Percentiles rank a stretch among this genome's conserved stretches.
Conservation (phyloP, 257 asterid genomes). For the Lantana camara region DNA sequence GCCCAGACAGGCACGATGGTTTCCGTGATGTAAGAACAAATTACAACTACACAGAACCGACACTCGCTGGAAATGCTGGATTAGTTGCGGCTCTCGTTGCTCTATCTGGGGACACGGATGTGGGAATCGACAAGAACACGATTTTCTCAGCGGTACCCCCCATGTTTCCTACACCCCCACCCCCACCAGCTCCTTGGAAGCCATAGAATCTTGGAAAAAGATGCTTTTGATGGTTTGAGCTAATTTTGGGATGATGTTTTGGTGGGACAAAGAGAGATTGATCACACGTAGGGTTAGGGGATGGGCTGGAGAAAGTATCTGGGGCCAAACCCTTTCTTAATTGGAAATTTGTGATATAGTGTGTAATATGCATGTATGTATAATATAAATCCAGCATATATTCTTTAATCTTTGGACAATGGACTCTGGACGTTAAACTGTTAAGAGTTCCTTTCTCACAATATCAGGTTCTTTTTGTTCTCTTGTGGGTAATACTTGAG, state of each 20-base stretch:
- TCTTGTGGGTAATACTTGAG: too few relatives aligned
- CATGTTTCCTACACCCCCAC: constrained; percentile 92
- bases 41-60: constrained; percentile 93
- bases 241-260: constrained; percentile 27
- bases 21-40: constrained; percentile 81
- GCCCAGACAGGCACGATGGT: constrained; percentile 87
- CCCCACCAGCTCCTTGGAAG: constrained; percentile 98
- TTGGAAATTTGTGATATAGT: constrained; percentile 26
- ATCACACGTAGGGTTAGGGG: constrained; percentile 20
- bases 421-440: constrained; percentile 14
- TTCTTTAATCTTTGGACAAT: constrained; percentile 41
- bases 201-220: constrained; percentile 46
- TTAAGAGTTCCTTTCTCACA: not conserved
- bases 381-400: constrained; percentile 27
- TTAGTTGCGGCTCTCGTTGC: constrained; percentile 92
- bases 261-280: constrained; percentile 2
- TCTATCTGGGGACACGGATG: constrained; percentile 65
- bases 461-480: too few relatives aligned
- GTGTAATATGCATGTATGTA: constrained; percentile 26
- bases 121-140: constrained; percentile 78
- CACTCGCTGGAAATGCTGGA: constrained; percentile 96
- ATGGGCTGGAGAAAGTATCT: not conserved
- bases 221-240: constrained; percentile 16
- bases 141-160: constrained; percentile 97
- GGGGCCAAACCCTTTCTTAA: constrained; percentile 5